Conservation (phyloP, 2,329 filamentous ascomycete genomes). For the Penicillium sp. region DNA sequence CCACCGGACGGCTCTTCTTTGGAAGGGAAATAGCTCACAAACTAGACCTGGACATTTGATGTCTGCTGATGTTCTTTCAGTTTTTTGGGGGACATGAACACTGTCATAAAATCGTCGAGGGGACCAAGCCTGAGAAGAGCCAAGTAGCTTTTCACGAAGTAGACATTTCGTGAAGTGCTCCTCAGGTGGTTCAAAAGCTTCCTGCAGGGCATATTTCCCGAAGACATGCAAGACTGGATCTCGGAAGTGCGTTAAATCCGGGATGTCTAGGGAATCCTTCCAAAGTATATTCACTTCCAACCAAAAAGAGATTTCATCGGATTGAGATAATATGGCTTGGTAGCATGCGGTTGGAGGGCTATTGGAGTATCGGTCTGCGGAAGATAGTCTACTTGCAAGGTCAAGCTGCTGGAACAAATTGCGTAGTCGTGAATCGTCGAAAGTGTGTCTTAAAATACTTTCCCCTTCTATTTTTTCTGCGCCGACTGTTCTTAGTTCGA, state of each 20-base stretch:
- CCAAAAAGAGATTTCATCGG: constrained; percentile 21
- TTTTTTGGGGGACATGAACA: constrained; percentile 45
- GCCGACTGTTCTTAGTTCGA: constrained; percentile 22
- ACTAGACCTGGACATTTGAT: constrained; percentile 36
- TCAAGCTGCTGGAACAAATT: constrained; percentile 26
- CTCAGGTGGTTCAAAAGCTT: constrained; percentile 11
- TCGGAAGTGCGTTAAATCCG: constrained; percentile 19
- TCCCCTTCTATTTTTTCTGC: constrained; percentile 12
- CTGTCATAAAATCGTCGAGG: constrained; percentile 49
- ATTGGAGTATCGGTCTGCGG: constrained; percentile 27
- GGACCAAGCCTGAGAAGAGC: constrained; percentile 24
- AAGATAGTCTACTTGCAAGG: constrained; percentile 19
- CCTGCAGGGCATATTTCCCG: constrained; percentile 30
- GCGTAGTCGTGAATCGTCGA: constrained; percentile 15
- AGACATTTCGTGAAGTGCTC: not conserved
- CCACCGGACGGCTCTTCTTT: constrained; percentile 49
- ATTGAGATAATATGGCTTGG: constrained; percentile 28
- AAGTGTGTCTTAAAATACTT: constrained; percentile 20
- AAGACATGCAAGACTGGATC: constrained; percentile 24
- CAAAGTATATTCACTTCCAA: constrained; percentile 37
- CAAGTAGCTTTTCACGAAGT: constrained; percentile 15
- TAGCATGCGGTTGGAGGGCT: constrained; percentile 30
- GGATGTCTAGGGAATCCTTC: constrained; percentile 34
- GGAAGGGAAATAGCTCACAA: constrained; percentile 50
- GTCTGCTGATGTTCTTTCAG: constrained; percentile 31